Base-by-base conservation (phyloP, 148 eudicot species). In the Gaultheria prostrata region DNA sequence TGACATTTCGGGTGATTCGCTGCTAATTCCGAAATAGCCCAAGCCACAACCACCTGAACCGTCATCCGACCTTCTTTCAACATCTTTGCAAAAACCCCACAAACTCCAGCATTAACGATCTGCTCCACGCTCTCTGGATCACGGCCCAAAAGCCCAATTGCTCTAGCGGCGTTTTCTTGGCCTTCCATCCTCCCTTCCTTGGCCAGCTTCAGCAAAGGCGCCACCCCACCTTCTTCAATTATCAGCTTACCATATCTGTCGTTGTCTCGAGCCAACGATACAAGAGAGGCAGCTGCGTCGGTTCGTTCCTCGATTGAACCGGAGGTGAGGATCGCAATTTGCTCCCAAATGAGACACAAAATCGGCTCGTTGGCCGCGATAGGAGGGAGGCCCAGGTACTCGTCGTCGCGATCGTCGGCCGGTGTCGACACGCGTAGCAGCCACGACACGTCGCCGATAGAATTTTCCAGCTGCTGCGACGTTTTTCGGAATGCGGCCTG, bases 361-460 rank as follows among this genome's bases (percentile, higher is more conserved):
- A 94, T 95, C 3, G 98, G 98, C 91, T 95, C 98, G 49, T 94
- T 92, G 8, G 94, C 88, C 0, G 98, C 98, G 46, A 95, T 95
- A 0, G 98, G 98, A 0, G 98, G 98, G 5, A 95, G 83, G 2
- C 98, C 98, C 0, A 92, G 84, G 82, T 89, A 91, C 5, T 93
- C 95, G 20, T 91, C 91, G 45, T 89, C 94, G 24, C 90, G 80
- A 9, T 91, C 92, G 20, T 90, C 93, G 20, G 90, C 91, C 0
- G 94, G 84, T 1, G 92, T 87, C 1, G 98, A 89, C 0, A 93
- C 98, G 11, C 95, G 93, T 69, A 94, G 90, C 33, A 94, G 92
- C 98, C 98, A 94, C 13, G 98, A 88, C 7, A 94, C 92, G 81
- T 94, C 93, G 8, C 94, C 96, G 12, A 92, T 88, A n/a, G 96